These are phyloP conservation scores for Rubus idaeus DNA, from an alignment of 306 rosid species.

Conservation along the genomic window DNA sequence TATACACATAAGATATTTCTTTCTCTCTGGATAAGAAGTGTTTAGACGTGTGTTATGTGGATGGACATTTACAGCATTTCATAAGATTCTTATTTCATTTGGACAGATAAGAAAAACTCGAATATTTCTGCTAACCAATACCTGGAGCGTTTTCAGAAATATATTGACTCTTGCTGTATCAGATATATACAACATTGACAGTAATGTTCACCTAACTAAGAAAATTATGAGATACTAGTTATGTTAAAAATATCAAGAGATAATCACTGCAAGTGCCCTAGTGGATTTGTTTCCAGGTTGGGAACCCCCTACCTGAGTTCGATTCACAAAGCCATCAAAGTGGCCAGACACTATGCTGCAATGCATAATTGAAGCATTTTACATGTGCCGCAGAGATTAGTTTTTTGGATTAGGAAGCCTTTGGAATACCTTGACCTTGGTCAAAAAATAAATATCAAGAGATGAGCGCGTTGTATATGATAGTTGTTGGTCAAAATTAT, in stretches of 20 bases:
- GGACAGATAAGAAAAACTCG: neutral
- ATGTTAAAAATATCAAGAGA: neutral
- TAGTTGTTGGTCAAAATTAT: too few species aligned
- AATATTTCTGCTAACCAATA: neutral
- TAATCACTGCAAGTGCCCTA: too few species aligned
- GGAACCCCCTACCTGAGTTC: too few species aligned
- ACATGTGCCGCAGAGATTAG: too few species aligned
- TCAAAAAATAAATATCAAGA: neutral
- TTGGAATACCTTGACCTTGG: too few species aligned
- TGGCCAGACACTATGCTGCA: too few species aligned
- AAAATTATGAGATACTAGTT: neutral
- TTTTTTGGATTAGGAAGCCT: too few species aligned
- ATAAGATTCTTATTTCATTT: constrained; percentile 14
- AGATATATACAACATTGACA: neutral
- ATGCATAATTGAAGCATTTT: too few species aligned
- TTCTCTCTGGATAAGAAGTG: constrained; percentile 1
- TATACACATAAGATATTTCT: neutral
- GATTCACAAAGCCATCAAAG: too few species aligned
- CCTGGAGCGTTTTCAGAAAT: neutral
- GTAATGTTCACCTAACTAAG: neutral
- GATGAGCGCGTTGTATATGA: neutral
- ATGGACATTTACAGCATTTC: neutral
- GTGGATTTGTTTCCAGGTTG: too few species aligned
- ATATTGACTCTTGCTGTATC: neutral
- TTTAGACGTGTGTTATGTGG: neutral